A percentile compares a stretch with the other conserved stretches of the same genome.
Evolutionary conservation across 2,329 filamentous ascomycete genomes (phyloP).

Genomic region (Pseudopyrenochaeta lycopersici): DNA sequence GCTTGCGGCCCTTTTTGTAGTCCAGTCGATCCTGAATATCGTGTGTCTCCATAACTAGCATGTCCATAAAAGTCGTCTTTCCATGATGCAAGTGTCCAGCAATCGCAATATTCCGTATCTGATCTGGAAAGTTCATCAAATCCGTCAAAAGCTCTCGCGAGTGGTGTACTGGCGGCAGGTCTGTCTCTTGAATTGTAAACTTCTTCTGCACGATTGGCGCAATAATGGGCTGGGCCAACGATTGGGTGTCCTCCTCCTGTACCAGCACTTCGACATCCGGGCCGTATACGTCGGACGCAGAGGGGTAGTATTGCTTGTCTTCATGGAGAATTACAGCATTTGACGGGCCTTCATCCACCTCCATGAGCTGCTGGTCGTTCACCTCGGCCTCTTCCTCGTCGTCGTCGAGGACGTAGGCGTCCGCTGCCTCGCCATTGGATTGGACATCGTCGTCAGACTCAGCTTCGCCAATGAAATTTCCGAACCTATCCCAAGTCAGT

Average conservation of each 20-base stretch:
- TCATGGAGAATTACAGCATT: conserved; percentile 98
- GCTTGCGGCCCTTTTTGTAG: conserved; percentile 79
- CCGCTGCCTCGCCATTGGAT: conserved; percentile 76
- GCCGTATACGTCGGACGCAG: conserved; percentile 95
- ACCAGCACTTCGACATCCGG: conserved; percentile 94
- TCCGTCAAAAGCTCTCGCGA: conserved; percentile 93
- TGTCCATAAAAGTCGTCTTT: conserved; percentile 98
- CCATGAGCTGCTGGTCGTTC: conserved; percentile 87
- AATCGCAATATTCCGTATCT: conserved; percentile 90
- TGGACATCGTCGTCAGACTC: conserved; percentile 89
- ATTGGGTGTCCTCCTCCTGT: conserved; percentile 96
- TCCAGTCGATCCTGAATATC: conserved; percentile 82
- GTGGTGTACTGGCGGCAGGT: conserved; percentile 88
- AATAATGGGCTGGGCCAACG: conserved; percentile 90
- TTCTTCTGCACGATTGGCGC: conserved; percentile 94
- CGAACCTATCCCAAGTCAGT: conserved; percentile 71
- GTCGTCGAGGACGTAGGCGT: conserved; percentile 78
- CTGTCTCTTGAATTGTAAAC: conserved; percentile 90
- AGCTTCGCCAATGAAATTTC: conserved; percentile 97
- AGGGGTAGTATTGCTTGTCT: conserved; percentile 99
- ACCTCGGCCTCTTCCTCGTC: conserved; percentile 58
- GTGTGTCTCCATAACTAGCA: conserved; percentile 95
- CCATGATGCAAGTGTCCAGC: conserved; percentile 96
- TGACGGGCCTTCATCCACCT: conserved; percentile 89
- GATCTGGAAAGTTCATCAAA: conserved; percentile 93